Conservation (phyloP, 192 early-diverging fungal genomes). For the Funneliformis mosseae region DNA sequence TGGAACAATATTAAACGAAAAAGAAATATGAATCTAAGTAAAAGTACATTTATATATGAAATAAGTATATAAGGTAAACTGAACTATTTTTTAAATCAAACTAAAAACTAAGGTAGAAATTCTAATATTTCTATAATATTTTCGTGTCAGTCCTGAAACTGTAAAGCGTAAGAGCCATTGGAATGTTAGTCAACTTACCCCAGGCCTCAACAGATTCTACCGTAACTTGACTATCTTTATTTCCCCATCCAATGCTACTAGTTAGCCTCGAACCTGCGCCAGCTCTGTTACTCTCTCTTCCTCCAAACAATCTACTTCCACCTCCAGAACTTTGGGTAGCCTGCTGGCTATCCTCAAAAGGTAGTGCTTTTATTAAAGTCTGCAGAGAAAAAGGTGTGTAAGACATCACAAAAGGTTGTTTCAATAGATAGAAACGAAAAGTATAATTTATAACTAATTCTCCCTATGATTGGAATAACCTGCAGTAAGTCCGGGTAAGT, state of each 20-base stretch:
- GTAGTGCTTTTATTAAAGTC: constrained; percentile 44
- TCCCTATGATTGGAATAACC: no score
- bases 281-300: constrained; percentile 4
- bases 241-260: constrained; percentile 42
- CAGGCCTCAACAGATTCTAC: constrained; percentile 55
- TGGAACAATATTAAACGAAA: constrained; percentile 29
- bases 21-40: neutral
- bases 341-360: constrained; percentile 43
- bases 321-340: constrained; percentile 35
- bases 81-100: neutral
- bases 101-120: neutral
- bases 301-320: constrained; percentile 14
- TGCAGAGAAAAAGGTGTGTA: constrained; percentile 56
- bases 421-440: no score
- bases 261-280: constrained; percentile 32
- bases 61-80: neutral
- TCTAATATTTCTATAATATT: neutral
- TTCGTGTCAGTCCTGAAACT: neutral
- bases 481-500: no score
- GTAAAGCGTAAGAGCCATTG: neutral
- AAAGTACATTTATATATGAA: neutral
- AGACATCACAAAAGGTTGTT: neutral
- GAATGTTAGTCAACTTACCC: constrained; percentile 37
- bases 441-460: no score
- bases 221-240: constrained; percentile 32